These are phyloP conservation scores for Huntiella bhutanensis DNA, from an alignment of 2,329 filamentous ascomycete genomes.

Conservation along the genomic window DNA sequence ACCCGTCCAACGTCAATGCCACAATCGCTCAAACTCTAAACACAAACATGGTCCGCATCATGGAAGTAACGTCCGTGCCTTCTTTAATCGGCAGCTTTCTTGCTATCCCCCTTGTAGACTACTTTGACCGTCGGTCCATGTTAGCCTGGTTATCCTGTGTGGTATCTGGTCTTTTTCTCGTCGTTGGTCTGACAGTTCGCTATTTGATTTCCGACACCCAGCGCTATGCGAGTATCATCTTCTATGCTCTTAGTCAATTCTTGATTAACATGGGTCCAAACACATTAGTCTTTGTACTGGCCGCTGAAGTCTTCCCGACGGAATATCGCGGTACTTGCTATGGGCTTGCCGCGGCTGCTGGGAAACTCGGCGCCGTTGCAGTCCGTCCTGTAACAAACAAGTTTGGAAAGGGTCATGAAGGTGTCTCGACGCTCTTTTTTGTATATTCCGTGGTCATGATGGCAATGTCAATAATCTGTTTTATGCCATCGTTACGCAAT, in stretches of 20 bases:
- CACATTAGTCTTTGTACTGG: conserved; percentile 17
- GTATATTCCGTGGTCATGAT: conserved; percentile 7
- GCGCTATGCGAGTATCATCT: conserved; percentile 8
- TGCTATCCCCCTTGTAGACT: conserved; percentile 12
- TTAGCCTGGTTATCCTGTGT: conserved; percentile 11
- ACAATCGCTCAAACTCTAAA: conserved; percentile 13
- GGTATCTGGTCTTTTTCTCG: conserved; percentile 12
- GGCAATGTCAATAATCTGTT: conserved; percentile 4
- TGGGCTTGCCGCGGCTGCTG: conserved; percentile 17
- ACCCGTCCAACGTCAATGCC: conserved; percentile 12
- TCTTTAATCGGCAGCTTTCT: conserved; percentile 12
- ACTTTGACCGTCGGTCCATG: conserved; percentile 11
- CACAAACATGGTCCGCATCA: conserved; percentile 10
- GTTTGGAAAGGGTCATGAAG: conserved; percentile 6
- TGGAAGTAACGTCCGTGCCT: conserved; percentile 11
- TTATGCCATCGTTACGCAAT: not conserved
- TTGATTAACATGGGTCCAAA: conserved; percentile 18
- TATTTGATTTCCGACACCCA: conserved; percentile 6
- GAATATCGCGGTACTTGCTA: conserved; percentile 18
- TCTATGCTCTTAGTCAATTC: conserved; percentile 15
- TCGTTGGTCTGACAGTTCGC: conserved; percentile 12
- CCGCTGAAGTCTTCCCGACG: conserved; percentile 18
- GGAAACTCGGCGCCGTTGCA: conserved; percentile 17
- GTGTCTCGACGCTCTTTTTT: conserved; percentile 8
- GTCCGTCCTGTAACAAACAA: conserved; percentile 12